phyloP scores from a whole-genome alignment of 2,329 filamentous ascomycete species.

The Microsporum ferrugineum region DNA sequence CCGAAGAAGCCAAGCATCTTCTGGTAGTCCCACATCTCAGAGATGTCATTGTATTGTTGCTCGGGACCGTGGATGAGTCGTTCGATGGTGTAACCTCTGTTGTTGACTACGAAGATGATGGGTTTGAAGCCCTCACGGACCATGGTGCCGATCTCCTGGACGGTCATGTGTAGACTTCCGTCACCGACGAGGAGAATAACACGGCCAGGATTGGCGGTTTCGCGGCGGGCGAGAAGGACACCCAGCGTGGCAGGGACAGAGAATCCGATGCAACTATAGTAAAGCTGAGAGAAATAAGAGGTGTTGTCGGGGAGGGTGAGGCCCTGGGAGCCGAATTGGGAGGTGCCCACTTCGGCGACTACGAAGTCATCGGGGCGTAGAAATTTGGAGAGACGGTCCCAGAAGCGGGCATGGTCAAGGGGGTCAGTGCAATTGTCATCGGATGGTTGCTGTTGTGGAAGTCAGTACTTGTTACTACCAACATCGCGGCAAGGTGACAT shows the following conservation, averaged over 20 bases:
- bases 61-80: slow-evolving; percentile 21
- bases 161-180: slow-evolving; percentile 21
- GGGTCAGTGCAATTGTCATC: slow-evolving; percentile 10
- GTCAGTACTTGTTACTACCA: not conserved
- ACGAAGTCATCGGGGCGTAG: slow-evolving; percentile 16
- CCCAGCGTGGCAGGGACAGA: slow-evolving; percentile 18
- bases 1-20: slow-evolving; percentile 20
- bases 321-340: slow-evolving; percentile 18
- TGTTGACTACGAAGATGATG: slow-evolving; percentile 20
- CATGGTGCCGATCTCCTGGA: slow-evolving; percentile 20
- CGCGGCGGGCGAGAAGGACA: slow-evolving; percentile 16
- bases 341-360: slow-evolving; percentile 19
- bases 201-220: slow-evolving; percentile 15
- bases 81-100: slow-evolving; percentile 21
- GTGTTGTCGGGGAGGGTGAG: slow-evolving; percentile 16
- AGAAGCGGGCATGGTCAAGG: slow-evolving; percentile 12
- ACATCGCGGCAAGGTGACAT: not conserved
- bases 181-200: slow-evolving; percentile 20
- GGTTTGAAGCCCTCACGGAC: slow-evolving; percentile 18
- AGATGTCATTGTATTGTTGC: slow-evolving; percentile 20
- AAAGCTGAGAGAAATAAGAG: slow-evolving; percentile 17
- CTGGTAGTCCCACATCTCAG: slow-evolving; percentile 18
- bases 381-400: slow-evolving; percentile 11
- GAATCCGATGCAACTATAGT: slow-evolving; percentile 20
- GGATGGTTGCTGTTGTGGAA: not conserved